A percentile compares a stretch with the other conserved stretches of the same genome.
These are phyloP conservation scores for Leishmania major DNA, from an alignment of 208 protist genomes.

Conservation along the genomic window DNA sequence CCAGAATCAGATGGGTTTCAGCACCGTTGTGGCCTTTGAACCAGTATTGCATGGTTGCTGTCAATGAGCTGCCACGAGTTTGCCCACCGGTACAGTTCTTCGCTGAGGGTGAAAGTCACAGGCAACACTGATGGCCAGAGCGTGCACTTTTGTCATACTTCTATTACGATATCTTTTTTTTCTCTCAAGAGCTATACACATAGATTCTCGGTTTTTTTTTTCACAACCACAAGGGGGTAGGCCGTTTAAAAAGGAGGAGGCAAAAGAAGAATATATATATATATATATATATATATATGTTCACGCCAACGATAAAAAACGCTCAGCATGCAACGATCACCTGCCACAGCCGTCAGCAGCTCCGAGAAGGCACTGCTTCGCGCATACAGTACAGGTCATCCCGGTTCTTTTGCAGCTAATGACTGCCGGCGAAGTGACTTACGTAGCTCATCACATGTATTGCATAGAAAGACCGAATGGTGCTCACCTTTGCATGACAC, in stretches of 20 bases:
- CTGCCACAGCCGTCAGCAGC: not conserved
- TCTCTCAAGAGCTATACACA: not conserved
- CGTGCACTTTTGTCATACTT: not conserved
- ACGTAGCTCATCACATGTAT: not conserved
- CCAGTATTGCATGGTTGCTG: not conserved
- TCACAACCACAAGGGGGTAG: not conserved
- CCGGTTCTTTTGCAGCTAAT: not conserved
- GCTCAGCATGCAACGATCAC: not conserved
- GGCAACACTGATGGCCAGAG: not conserved
- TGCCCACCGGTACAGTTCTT: not conserved
- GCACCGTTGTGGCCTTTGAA: not conserved
- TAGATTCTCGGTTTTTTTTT: not conserved
- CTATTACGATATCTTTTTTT: not conserved
- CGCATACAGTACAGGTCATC: not conserved
- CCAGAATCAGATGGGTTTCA: not conserved
- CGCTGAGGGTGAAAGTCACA: not conserved
- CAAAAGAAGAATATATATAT: not conserved
- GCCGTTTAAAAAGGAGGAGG: not conserved
- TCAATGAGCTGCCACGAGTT: not conserved
- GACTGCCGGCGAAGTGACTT: no score
- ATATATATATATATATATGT: not conserved
- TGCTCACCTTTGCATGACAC: not conserved
- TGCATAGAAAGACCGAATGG: not conserved
- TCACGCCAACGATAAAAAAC: not conserved
- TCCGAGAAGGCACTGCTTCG: not conserved